Conservation (phyloP, 768 basidiomycete species). For the Amanita pallidorosea region DNA sequence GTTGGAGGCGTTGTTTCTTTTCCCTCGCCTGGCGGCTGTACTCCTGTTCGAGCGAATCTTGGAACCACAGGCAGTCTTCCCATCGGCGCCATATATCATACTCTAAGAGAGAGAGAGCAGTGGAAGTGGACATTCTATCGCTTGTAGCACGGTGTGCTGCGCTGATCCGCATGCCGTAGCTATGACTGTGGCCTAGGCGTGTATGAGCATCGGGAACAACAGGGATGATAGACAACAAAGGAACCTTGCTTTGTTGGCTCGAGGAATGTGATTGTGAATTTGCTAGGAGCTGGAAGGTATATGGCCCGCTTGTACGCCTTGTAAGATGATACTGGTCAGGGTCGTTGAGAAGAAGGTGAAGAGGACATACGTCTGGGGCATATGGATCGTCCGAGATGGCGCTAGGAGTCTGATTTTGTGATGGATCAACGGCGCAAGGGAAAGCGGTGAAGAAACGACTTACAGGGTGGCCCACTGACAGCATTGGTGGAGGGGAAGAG, state of each 20-base stretch:
- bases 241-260: slow-evolving; percentile 48
- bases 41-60: slow-evolving; percentile 56
- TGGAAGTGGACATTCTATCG: slow-evolving; percentile 27
- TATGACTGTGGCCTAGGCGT: slow-evolving; percentile 35
- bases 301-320: slow-evolving; percentile 60
- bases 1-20: slow-evolving; percentile 55
- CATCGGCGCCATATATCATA: slow-evolving; percentile 75
- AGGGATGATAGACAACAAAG: slow-evolving; percentile 3
- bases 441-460: not conserved
- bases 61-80: slow-evolving; percentile 77
- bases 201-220: not conserved
- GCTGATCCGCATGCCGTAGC: slow-evolving; percentile 53
- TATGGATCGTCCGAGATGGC: not conserved
- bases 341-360: not conserved
- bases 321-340: not conserved
- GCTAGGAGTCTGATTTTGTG: not conserved
- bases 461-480: not conserved
- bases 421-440: not conserved
- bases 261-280: slow-evolving; percentile 51
- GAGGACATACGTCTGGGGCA: not conserved
- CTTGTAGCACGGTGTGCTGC: slow-evolving; percentile 23
- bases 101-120: slow-evolving; percentile 26
- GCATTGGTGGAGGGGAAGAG: not conserved
- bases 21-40: slow-evolving; percentile 52
- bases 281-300: slow-evolving; percentile 42